Evolutionary conservation across 768 basidiomycete species (phyloP).

Genomic region (Naganishia friedmannii): DNA sequence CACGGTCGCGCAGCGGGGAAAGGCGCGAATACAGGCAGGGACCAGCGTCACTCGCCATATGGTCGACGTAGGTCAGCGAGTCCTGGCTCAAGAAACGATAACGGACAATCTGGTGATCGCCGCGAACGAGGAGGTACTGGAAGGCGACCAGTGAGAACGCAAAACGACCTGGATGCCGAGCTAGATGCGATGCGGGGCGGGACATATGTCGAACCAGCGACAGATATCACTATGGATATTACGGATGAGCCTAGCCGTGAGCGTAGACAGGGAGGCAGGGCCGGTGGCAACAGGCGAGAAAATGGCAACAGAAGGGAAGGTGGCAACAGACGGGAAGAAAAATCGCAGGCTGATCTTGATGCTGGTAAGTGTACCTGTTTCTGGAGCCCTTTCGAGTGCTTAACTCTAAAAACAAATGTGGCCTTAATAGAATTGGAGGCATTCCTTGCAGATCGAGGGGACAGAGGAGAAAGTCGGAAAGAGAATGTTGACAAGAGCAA

Average conservation of each 20-base stretch:
- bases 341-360: constrained; percentile 24
- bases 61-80: constrained; percentile 27
- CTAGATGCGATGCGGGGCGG: constrained; percentile 56
- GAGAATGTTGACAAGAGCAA: constrained; percentile 1
- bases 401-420: too few relatives aligned
- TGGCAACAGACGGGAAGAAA: neutral
- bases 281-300: constrained; percentile 3
- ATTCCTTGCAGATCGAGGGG: constrained; percentile 12
- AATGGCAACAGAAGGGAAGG: neutral
- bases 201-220: constrained; percentile 4
- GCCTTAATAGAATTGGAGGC: constrained; percentile 6
- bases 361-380: constrained; percentile 28
- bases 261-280: neutral
- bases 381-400: too few relatives aligned
- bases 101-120: constrained; percentile 33
- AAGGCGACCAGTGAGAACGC: constrained; percentile 81
- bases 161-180: constrained; percentile 85
- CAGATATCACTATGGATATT: neutral
- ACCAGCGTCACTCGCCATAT: constrained; percentile 18
- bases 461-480: neutral
- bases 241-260: neutral
- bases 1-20: constrained; percentile 47
- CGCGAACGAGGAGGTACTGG: constrained; percentile 34
- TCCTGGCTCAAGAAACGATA: constrained; percentile 24
- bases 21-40: constrained; percentile 33